Percentiles rank a stretch among this genome's conserved stretches.
Conservation (phyloP, 2,329 filamentous ascomycete genomes). For the Fusarium nygamai region DNA sequence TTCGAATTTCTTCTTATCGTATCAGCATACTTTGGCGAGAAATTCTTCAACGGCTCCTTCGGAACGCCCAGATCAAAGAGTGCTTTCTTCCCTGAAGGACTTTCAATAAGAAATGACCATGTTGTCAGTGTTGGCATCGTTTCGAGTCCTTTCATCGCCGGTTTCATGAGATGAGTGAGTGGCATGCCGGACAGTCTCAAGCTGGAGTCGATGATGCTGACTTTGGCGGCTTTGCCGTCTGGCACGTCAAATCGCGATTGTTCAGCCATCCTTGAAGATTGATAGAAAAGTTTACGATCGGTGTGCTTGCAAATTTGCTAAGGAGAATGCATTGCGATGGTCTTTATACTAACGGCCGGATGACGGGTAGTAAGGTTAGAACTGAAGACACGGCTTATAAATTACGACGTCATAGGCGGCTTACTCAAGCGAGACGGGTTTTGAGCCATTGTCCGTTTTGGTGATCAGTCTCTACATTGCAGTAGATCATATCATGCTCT, state of each 20-base stretch:
- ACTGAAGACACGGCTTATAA: background rate
- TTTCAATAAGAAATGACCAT: conserved; percentile 22
- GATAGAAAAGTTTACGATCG: too few species aligned
- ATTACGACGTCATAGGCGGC: background rate
- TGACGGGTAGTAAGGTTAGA: too few species aligned
- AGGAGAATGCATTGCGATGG: fast-evolving
- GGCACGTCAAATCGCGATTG: conserved; percentile 3
- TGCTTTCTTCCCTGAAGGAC: background rate
- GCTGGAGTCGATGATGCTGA: conserved; percentile 21
- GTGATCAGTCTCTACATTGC: fast-evolving
- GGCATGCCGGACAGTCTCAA: conserved; percentile 2
- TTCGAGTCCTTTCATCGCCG: background rate
- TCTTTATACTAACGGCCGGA: background rate
- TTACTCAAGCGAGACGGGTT: background rate
- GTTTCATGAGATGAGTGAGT: background rate
- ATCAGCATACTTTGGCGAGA: conserved; percentile 2
- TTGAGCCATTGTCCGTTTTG: too few species aligned
- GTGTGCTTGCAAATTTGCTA: fast-evolving
- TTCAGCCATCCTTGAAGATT: background rate
- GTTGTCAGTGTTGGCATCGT: background rate
- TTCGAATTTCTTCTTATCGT: background rate
- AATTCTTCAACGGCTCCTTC: background rate
- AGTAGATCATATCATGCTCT: fast-evolving
- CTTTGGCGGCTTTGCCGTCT: background rate
- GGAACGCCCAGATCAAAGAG: conserved; percentile 26